phyloP scores from a whole-genome alignment of 208 protist genomes.

The Perkinsela sp. region DNA sequence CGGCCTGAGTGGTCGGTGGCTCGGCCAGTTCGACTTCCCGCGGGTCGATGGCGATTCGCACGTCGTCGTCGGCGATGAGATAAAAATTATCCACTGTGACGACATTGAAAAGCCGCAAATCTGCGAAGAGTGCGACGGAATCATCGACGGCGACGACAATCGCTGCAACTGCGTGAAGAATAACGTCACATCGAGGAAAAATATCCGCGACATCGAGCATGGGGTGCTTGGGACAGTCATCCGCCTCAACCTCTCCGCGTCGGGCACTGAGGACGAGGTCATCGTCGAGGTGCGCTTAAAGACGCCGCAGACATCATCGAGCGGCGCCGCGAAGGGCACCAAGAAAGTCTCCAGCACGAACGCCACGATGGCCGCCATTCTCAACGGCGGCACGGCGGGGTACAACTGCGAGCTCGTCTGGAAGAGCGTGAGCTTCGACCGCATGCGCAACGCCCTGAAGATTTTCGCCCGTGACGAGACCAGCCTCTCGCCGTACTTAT shows the following conservation, averaged over 20 bases:
- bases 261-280: constrained; percentile 6
- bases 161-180: not conserved
- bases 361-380: not conserved
- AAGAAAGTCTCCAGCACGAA: not conserved
- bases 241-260: constrained; percentile 2
- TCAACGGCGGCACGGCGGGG: constrained; percentile 1
- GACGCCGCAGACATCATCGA: not conserved
- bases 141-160: not conserved
- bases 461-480: constrained; percentile 44
- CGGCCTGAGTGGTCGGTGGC: constrained; percentile 18
- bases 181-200: not conserved
- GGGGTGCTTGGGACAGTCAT: constrained; percentile 2
- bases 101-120: constrained; percentile 7
- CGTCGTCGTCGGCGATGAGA: constrained; percentile 57
- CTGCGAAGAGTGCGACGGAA: constrained; percentile 4
- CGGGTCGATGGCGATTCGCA: constrained; percentile 23
- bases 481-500: constrained; percentile 53
- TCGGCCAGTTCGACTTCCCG: constrained; percentile 32
- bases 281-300: constrained; percentile 6
- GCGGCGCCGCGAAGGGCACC: not conserved
- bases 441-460: constrained; percentile 55
- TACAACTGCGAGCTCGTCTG: constrained; percentile 72
- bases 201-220: not conserved
- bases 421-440: constrained; percentile 55
- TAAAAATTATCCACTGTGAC: constrained; percentile 21